Evolutionary conservation across 805 yeast genomes (phyloP).

Genomic region (Teunomyces lycoperdinae): DNA sequence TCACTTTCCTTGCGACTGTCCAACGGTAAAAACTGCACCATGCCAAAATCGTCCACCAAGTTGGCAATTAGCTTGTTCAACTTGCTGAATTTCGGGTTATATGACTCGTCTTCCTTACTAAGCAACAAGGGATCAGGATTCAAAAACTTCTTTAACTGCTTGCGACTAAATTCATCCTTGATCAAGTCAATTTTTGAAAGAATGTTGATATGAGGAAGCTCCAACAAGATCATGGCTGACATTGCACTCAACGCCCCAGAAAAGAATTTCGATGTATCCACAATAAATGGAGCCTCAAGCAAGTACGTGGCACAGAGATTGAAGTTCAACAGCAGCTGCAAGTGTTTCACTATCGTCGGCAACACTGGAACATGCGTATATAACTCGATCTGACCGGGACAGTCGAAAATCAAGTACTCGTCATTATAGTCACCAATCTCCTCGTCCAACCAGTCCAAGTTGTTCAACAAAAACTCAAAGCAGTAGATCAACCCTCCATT

Average conservation of each 20-base stretch:
- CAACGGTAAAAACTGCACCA: slow-evolving; percentile 94
- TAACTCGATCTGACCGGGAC: slow-evolving; percentile 95
- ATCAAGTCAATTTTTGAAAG: slow-evolving; percentile 84
- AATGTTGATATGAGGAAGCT: slow-evolving; percentile 90
- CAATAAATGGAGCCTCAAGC: slow-evolving; percentile 89
- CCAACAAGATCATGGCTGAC: slow-evolving; percentile 96
- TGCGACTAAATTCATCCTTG: slow-evolving; percentile 71
- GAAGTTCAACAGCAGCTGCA: slow-evolving; percentile 76
- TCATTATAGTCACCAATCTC: slow-evolving; percentile 95
- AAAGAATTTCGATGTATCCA: slow-evolving; percentile 88
- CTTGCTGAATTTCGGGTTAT: slow-evolving; percentile 59
- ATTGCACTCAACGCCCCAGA: slow-evolving; percentile 95
- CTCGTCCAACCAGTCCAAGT: slow-evolving; percentile 95
- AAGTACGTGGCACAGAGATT: slow-evolving; percentile 89
- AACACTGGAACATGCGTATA: slow-evolving; percentile 93
- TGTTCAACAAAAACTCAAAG: slow-evolving; percentile 84
- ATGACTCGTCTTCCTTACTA: slow-evolving; percentile 34
- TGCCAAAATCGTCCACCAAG: slow-evolving; percentile 94
- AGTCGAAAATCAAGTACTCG: slow-evolving; percentile 90
- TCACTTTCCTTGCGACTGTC: slow-evolving; percentile 68
- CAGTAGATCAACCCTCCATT: slow-evolving; percentile 93
- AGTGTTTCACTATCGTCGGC: slow-evolving; percentile 84
- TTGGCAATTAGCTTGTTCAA: slow-evolving; percentile 83
- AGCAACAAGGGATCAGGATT: slow-evolving; percentile 89
- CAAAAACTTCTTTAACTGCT: slow-evolving; percentile 76